Percentiles rank a stretch among this genome's conserved stretches.
These are phyloP conservation scores for Thelonectria discophora DNA, from an alignment of 2,329 filamentous ascomycete genomes.

Conservation along the genomic window DNA sequence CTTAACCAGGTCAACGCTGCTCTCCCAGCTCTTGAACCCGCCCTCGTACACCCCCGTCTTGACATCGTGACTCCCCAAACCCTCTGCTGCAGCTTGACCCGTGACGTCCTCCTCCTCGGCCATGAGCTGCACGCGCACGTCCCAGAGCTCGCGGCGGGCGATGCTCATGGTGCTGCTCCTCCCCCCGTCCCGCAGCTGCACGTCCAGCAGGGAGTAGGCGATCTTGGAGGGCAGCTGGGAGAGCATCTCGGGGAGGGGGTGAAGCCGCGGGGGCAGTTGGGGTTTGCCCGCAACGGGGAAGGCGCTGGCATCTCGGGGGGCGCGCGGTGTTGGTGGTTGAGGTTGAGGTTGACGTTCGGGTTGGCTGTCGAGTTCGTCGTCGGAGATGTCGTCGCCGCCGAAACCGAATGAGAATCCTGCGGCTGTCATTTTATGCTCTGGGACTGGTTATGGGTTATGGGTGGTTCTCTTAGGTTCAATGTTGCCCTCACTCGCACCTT, in stretches of 20 bases:
- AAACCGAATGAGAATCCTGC: slow-evolving; percentile 70
- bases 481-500: too few species aligned
- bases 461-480: background rate
- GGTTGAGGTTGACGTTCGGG: slow-evolving; percentile 10
- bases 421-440: slow-evolving; percentile 3
- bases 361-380: slow-evolving; percentile 45
- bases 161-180: slow-evolving; percentile 64
- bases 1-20: slow-evolving; percentile 80
- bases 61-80: slow-evolving; percentile 75
- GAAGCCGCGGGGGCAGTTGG: slow-evolving; percentile 62
- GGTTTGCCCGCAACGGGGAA: slow-evolving; percentile 71
- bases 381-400: slow-evolving; percentile 69
- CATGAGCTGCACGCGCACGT: slow-evolving; percentile 83
- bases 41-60: slow-evolving; percentile 86
- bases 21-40: slow-evolving; percentile 91
- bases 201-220: slow-evolving; percentile 69
- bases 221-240: slow-evolving; percentile 75
- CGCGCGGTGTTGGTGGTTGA: slow-evolving; percentile 33
- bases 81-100: slow-evolving; percentile 50
- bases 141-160: slow-evolving; percentile 81
- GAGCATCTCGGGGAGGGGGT: slow-evolving; percentile 62
- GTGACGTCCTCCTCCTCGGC: slow-evolving; percentile 67
- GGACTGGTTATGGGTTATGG: slow-evolving; percentile 5
- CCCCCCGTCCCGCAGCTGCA: slow-evolving; percentile 65
- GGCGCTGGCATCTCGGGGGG: slow-evolving; percentile 48